Evolutionary conservation across 768 basidiomycete genomes (phyloP), one percentile per base, ranked within the genome.

Genomic region (Paxillus ammoniavirescens): DNA sequence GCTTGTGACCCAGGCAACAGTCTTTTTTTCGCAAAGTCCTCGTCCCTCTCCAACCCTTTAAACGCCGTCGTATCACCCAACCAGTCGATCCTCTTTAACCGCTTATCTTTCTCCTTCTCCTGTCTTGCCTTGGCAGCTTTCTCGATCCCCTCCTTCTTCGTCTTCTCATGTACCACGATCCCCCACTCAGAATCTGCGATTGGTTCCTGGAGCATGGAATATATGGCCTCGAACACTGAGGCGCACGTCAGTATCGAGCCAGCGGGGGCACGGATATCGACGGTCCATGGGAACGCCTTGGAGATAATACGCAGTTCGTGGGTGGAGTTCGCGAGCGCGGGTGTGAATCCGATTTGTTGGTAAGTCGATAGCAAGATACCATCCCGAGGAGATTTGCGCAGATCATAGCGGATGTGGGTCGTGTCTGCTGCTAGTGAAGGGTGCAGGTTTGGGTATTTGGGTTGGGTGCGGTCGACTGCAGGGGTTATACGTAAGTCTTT

Each of bases 181-280:
- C 82, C 84, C 86, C 87, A 89, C 60, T 89, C 87, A 4, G 84
- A 84, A 54, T 88, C 84, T 1, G 57, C 75, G 17, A 89, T 72
- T 7, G 75, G 76, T 45, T 79, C 71, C 47, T 86, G 81, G 26
- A 89, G 69, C 44, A 65, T 60, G 5, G 68, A 58, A 52, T 81
- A 70, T 17, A 89, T 37, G 3, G 75, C 80, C 30, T 81, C 77
- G 73, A 86, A 86, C 5, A 89, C 69, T 17, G 74, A 73, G 45
- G 76, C 73, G 54, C 81, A 83, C 2, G 82, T 82, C 43, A 77
- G 53, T 17, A 61, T 31, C 3, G 69, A 59, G 5, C 67, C 65
- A 0, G 57, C 33, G 0, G 66, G 64, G 15, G 70, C 70, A 18
- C 71, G 70, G 54, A 89, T 78, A 17, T 85, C 80, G 59, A 86